A percentile compares a stretch with the other conserved stretches of the same genome.
Conservation (phyloP, 208 protist species). For the Trypanosoma theileri region DNA sequence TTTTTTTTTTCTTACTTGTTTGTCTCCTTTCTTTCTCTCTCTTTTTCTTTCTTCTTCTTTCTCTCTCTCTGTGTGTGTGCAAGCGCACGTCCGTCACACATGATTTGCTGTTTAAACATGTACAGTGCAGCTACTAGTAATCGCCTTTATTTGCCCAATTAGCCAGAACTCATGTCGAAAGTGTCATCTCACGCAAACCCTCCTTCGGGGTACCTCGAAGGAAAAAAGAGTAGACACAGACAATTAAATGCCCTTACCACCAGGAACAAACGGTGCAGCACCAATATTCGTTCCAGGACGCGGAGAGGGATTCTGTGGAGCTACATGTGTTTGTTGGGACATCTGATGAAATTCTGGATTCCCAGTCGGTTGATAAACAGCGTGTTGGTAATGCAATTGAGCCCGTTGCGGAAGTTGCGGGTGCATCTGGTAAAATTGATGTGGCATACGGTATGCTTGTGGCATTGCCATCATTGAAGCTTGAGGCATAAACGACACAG, state of each 20-base stretch:
- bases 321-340: conserved; percentile 5
- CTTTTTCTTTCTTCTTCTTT: neutral
- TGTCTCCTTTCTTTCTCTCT: neutral
- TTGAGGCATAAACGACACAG: conserved; percentile 19
- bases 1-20: too few species aligned
- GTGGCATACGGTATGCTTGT: conserved; percentile 28
- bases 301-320: conserved; percentile 8
- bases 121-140: neutral
- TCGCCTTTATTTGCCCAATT: neutral
- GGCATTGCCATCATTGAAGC: conserved; percentile 19
- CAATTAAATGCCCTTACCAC: conserved; percentile 19
- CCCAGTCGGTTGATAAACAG: neutral
- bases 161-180: neutral
- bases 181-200: neutral
- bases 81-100: too few species aligned
- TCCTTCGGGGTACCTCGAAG: neutral
- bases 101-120: neutral
- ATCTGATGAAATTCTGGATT: conserved; percentile 6
- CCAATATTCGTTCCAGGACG: conserved; percentile 64
- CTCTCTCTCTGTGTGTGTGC: neutral
- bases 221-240: conserved; percentile 18
- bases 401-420: conserved; percentile 19
- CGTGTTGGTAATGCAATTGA: conserved; percentile 22
- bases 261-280: conserved; percentile 68
- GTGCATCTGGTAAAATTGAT: conserved; percentile 26